Evolutionary conservation across 805 yeast genomes (phyloP), one percentile per base, ranked within the genome.

Genomic region (Candida corydali): DNA sequence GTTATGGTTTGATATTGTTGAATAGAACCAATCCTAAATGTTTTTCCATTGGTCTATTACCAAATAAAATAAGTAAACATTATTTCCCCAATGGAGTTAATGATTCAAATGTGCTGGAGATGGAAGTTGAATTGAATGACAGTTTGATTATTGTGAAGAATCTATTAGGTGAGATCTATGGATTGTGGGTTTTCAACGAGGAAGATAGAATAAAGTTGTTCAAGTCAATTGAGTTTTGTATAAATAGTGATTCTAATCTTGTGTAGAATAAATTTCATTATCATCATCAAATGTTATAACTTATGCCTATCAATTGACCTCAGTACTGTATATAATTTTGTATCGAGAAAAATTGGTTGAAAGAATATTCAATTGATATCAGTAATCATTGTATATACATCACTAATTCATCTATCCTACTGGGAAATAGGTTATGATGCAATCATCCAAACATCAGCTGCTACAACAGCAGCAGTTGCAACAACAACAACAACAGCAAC

Each of bases 151-250:
- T 85, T 37, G 73, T 85, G 15, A 79, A 79, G 52, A 80, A 78
- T 49, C 61, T 80, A 34, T 62, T 74, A 34, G 87, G 83, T 16
- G 85, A 81, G 30, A 80, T 83, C 9, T 84, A 72, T 54, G 94
- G 94, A 1, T 61, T 85, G 32, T 85, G 93, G 93, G 70, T 84
- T 15, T 85, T 81, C 51, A 78, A 82, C 38, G 79, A 73, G 30
- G 75, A 70, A 6, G 89, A 83, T 50, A 67, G 91, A 55, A 71
- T 70, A 30, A 74, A 75, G 46, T 61, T 84, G 28, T 75, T 64
- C 47, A 75, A 78, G 48, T 54, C 63, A 31, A 47, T 68, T 9
- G 63, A 63, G 32, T 66, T 57, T 40, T 65, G 73, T 42, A 52
- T 68, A 40, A 59, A 56, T 30, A 61, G 55, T 29, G 66, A 64